Conservation (phyloP, 2,329 filamentous ascomycete genomes). For the Apiospora rasikravindrae region DNA sequence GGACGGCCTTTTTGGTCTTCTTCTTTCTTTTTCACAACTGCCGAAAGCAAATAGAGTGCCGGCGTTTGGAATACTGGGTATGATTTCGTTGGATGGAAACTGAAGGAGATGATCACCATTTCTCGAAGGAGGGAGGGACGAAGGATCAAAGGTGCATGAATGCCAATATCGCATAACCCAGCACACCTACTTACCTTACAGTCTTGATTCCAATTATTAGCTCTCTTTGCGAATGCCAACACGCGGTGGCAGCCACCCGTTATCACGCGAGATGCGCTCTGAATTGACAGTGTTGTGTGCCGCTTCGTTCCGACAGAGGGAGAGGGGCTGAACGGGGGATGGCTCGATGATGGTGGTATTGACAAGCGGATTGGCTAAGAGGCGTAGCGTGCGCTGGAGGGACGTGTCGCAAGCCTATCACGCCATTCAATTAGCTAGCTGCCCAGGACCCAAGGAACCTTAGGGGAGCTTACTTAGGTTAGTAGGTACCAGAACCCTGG, state of each 20-base stretch:
- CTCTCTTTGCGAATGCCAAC: too few species aligned
- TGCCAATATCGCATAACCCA: neutral
- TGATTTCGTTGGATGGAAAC: neutral
- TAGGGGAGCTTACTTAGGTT: neutral
- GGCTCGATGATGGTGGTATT: neutral
- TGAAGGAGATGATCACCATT: neutral
- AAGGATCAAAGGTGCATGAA: neutral
- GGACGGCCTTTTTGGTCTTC: neutral
- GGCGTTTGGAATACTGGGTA: neutral
- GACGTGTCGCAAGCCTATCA: neutral
- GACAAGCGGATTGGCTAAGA: neutral
- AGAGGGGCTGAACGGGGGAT: neutral
- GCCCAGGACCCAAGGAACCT: neutral
- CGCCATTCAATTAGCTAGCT: slow-evolving; percentile 14
- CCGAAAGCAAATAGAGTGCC: neutral
- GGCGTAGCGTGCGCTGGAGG: neutral
- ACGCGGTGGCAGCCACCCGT: neutral
- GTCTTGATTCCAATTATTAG: neutral
- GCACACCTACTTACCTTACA: neutral
- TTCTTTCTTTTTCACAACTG: neutral
- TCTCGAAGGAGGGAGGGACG: neutral
- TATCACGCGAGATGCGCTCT: neutral
- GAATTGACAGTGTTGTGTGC: neutral
- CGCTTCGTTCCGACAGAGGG: neutral
- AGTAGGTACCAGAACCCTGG: slow-evolving; percentile 4